Evolutionary conservation across 805 yeast genomes (phyloP), one percentile per base, ranked within the genome.

Genomic region (Ogataea sp.): DNA sequence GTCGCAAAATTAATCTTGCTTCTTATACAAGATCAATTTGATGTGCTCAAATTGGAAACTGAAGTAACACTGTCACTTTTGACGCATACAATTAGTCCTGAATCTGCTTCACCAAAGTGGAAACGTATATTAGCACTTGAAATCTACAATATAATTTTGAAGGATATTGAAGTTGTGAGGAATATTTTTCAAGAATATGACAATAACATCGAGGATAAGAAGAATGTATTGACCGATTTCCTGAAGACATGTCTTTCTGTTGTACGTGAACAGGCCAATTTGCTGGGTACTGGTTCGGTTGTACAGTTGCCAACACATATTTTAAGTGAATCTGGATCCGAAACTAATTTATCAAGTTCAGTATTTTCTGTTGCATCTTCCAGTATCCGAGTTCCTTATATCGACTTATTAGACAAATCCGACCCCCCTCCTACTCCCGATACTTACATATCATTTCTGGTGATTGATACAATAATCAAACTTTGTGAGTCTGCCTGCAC

Each of bases 61-160:
- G 96, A 88, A 51, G 88, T 87, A 6, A 75, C 89, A 2, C 60
- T 90, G 14, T 79, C 94, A 0, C 65, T 83, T 20, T 59, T 88
- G 26, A 84, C 83, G 15, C 94, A 84, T 53, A 70, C 74, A n/a
- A 53, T 85, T n/a, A 67, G 80, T 1, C 65, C 67, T 26, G 78
- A 75, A 6, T 69, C 79, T 0, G 68, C 70, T 1, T 50, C 72
- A 2, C 78, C 80, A 2, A 41, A 52, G 6, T 90, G 97, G 97
- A 85, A 83, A 46, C 76, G 78, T 43, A 70, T 78, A 2, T 56
- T 88, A 13, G 75, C 88, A 1, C 59, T 87, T 34, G 98, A 90
- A 56, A 71, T 86, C 10, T 83, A 76, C 51, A 73, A 70, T 37
- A 72, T 72, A 0, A 55, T 87, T 0, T 71, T 80, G 36, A 56